Base-by-base conservation (phyloP, 768 basidiomycete genomes). In the Amanita pseudoporphyria region DNA sequence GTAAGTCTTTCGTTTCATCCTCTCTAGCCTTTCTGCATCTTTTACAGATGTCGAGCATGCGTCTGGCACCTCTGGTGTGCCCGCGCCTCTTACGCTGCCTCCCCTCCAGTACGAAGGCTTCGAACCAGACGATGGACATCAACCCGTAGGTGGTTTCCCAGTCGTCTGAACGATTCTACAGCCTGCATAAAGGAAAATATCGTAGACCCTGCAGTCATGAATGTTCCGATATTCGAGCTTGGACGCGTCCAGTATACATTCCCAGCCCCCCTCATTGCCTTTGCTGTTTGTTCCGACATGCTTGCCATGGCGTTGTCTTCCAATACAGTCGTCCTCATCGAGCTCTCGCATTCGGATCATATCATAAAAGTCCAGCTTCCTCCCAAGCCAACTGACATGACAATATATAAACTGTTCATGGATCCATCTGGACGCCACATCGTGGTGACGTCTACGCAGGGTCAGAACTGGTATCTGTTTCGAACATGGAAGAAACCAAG, bases 341-440 rank as follows among this genome's bases (percentile, higher is more conserved):
- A 96, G 62, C 76, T 99, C 41, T 79, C 85, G 10, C 83, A 82
- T 47, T 79, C 91, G 0, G 90, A 94, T 58, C 87, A 91, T 59
- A 82, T 97, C 41, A 67, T 87, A 54, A 86, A 85, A 59, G 76
- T 97, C 10, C 82, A 74, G 40, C 82, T 89, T 52, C 81, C 81
- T 16, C 75, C 81, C 52, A 89, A 87, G 62, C 73, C 78, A 1
- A 68, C 73, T n/a, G 87, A 91, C 53, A 77, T 89, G 71, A 71
- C 75, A 6, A 80, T 97, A 41, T 68, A 84, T 70, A 85, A 85
- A 60, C 66, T 97, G 46, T 97, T 93, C 67, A 78, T 88, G 62
- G 94, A 98, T 64, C 94, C 94, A 12, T 87, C 92, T 0, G 94
- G 94, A 3, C 76, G 87, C 30, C 96, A 98, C 67, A 77, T 95